Evolutionary conservation across 192 early-diverging fungal genomes (phyloP).

Genomic region (Coemansia sp.): DNA sequence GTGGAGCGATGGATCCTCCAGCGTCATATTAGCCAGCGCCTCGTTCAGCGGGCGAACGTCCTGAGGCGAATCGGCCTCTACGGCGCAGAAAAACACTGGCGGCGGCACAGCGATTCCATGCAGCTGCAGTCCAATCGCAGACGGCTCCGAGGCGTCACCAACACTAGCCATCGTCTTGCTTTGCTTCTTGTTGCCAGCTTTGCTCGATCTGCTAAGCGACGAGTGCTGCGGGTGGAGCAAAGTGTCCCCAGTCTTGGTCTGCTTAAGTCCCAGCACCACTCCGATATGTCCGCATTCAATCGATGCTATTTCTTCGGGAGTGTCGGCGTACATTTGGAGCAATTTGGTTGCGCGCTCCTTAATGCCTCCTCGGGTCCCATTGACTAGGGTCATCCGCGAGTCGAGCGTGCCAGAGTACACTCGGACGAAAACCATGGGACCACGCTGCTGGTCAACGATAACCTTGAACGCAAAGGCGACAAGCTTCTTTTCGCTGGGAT

Average conservation of each 20-base stretch:
- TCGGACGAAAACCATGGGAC: slow-evolving; percentile 88
- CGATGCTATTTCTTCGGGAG: slow-evolving; percentile 77
- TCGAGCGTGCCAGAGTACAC: slow-evolving; percentile 83
- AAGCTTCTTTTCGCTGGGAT: slow-evolving; percentile 60
- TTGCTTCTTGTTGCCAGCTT: not conserved
- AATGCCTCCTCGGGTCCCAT: slow-evolving; percentile 60
- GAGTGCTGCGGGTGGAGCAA: slow-evolving; percentile 64
- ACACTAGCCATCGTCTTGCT: not conserved
- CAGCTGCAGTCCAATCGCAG: slow-evolving; percentile 55
- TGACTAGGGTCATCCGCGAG: slow-evolving; percentile 69
- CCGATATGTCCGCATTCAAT: slow-evolving; percentile 84
- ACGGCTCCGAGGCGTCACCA: slow-evolving; percentile 20
- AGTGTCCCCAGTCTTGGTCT: slow-evolving; percentile 87
- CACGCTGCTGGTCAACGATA: slow-evolving; percentile 80
- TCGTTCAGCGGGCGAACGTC: slow-evolving; percentile 76
- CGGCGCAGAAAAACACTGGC: slow-evolving; percentile 82
- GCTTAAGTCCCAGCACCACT: slow-evolving; percentile 81
- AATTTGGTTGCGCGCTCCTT: slow-evolving; percentile 85
- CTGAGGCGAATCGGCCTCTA: slow-evolving; percentile 74
- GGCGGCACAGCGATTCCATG: slow-evolving; percentile 82
- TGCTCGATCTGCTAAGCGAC: slow-evolving; percentile 1
- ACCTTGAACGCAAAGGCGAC: slow-evolving; percentile 97
- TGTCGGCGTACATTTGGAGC: slow-evolving; percentile 91
- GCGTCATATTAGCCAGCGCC: slow-evolving; percentile 70
- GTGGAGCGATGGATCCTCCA: slow-evolving; percentile 90